Evolutionary conservation across 176 grass and related monocot species (phyloP).

Genomic region (Cocos nucifera): DNA sequence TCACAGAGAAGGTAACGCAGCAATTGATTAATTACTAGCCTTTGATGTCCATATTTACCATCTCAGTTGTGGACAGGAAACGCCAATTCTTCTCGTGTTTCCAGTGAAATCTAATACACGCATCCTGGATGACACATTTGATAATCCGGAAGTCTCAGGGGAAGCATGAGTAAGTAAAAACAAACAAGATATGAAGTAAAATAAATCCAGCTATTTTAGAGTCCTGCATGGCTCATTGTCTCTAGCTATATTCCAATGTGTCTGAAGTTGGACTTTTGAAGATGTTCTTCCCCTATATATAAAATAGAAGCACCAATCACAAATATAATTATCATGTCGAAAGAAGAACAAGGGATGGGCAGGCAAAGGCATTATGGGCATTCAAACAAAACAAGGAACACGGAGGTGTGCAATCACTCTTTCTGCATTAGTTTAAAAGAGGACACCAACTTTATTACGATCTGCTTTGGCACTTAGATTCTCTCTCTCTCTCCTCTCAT

Average conservation of each 20-base stretch:
- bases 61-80: too few species aligned
- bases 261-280: conserved; percentile 3
- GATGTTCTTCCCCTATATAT: neutral
- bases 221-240: neutral
- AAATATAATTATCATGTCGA: neutral
- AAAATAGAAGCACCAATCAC: neutral
- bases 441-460: conserved; percentile 17
- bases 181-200: neutral
- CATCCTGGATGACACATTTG: too few species aligned
- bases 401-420: conserved; percentile 25
- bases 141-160: neutral
- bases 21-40: too few species aligned
- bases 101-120: too few species aligned
- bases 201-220: neutral
- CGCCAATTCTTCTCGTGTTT: too few species aligned
- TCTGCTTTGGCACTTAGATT: conserved; percentile 13
- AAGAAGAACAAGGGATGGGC: neutral
- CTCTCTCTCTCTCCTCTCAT: conserved; percentile 15
- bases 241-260: neutral
- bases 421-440: conserved; percentile 22
- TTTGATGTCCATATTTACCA: too few species aligned
- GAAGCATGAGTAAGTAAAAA: neutral
- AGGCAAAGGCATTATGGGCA: neutral
- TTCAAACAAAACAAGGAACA: conserved; percentile 20
- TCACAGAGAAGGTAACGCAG: too few species aligned